A percentile compares a stretch with the other conserved stretches of the same genome.
Conservation (phyloP, 163 green algal genomes). For the Coccomyxa subellipsoidea region DNA sequence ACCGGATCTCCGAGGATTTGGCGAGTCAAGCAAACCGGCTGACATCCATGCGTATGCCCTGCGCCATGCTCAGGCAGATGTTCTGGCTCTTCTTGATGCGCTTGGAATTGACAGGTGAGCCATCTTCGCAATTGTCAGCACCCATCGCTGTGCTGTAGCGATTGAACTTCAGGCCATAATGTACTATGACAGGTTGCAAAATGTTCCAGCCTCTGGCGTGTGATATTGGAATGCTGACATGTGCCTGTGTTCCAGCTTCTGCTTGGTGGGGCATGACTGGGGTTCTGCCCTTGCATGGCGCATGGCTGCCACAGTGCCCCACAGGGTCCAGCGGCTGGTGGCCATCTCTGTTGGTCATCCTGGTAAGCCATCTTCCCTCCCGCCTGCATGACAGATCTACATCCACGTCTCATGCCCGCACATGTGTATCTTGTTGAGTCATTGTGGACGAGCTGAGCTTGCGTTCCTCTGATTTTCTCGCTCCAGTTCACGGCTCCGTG, state of each 20-base stretch:
- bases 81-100: background rate
- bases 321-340: constrained; percentile 7
- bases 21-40: constrained; percentile 9
- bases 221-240: background rate
- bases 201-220: background rate
- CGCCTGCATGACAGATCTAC: too few species aligned
- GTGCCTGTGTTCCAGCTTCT: background rate
- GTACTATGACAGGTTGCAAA: background rate
- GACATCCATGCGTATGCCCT: background rate
- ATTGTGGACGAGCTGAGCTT: too few species aligned
- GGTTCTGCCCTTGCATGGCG: constrained; percentile 20
- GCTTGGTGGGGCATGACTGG: constrained; percentile 26
- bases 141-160: background rate
- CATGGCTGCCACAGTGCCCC: background rate
- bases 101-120: background rate
- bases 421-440: too few species aligned
- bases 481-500: too few species aligned
- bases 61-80: background rate
- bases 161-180: background rate
- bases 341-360: constrained; percentile 18
- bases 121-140: background rate
- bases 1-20: constrained; percentile 19
- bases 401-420: too few species aligned
- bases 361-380: background rate
- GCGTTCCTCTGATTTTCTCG: too few species aligned